phyloP scores from a whole-genome alignment of 148 eudicot species.

The Arbutus unedo region DNA sequence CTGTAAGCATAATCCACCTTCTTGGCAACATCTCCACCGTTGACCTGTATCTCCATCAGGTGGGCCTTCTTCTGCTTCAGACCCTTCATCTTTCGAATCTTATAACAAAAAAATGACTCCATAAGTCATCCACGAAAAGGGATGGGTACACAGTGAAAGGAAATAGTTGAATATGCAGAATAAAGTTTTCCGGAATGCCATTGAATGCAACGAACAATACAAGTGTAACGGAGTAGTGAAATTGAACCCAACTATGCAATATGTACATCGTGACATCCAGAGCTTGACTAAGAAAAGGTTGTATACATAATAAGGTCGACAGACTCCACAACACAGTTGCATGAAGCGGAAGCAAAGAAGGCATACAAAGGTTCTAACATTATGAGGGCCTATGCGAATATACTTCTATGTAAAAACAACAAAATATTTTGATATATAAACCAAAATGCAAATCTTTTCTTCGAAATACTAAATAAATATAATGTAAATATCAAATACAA shows the following conservation, averaged over 20 bases:
- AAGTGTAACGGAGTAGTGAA: background rate
- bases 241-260: background rate
- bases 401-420: background rate
- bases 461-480: background rate
- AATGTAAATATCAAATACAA: too few species aligned
- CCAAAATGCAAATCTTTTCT: background rate
- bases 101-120: background rate
- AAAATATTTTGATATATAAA: background rate
- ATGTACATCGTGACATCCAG: background rate
- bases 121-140: background rate
- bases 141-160: background rate
- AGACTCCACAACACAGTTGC: background rate
- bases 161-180: background rate
- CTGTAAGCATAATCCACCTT: conserved; percentile 42
- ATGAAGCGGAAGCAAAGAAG: background rate
- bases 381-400: background rate
- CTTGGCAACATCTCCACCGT: conserved; percentile 37
- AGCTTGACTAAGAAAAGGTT: background rate
- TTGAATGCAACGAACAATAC: too few species aligned
- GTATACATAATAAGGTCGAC: background rate
- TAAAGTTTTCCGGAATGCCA: too few species aligned
- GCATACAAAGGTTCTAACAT: background rate
- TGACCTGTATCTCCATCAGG: conserved; percentile 45
- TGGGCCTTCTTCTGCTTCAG: conserved; percentile 50
- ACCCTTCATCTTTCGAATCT: conserved; percentile 48